Conservation (phyloP, 2,329 filamentous ascomycete genomes). For the Teratosphaeria pseudoeucalypti region DNA sequence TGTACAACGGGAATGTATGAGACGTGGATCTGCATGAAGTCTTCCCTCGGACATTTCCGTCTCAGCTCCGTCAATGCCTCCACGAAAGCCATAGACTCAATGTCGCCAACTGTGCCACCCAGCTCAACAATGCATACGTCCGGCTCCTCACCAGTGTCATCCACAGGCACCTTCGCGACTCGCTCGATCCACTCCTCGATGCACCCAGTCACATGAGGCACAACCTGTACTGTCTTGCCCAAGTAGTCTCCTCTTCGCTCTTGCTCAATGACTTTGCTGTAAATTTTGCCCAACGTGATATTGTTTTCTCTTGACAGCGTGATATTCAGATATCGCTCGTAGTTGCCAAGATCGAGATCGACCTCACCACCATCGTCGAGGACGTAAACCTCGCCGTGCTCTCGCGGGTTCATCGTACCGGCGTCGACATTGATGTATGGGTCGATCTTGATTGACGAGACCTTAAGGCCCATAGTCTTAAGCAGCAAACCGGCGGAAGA, state of each 20-base stretch:
- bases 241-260: conserved; percentile 68
- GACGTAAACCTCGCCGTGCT: conserved; percentile 85
- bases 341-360: conserved; percentile 66
- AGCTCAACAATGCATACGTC: conserved; percentile 84
- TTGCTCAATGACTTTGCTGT: conserved; percentile 73
- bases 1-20: conserved; percentile 71
- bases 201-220: conserved; percentile 82
- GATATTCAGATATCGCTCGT: conserved; percentile 72
- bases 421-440: conserved; percentile 69
- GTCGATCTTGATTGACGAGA: conserved; percentile 60
- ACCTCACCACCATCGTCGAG: conserved; percentile 72
- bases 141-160: conserved; percentile 70
- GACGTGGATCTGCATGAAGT: conserved; percentile 84
- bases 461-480: conserved; percentile 69
- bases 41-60: conserved; percentile 59
- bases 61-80: conserved; percentile 75
- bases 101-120: conserved; percentile 64
- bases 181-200: conserved; percentile 89
- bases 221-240: conserved; percentile 80
- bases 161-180: conserved; percentile 75
- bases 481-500: conserved; percentile 64
- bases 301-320: conserved; percentile 80
- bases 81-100: conserved; percentile 79
- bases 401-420: conserved; percentile 59
- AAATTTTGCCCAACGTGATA: conserved; percentile 96